phyloP scores from a whole-genome alignment of 2,329 filamentous ascomycete genomes.

The Ascochyta lentis region DNA sequence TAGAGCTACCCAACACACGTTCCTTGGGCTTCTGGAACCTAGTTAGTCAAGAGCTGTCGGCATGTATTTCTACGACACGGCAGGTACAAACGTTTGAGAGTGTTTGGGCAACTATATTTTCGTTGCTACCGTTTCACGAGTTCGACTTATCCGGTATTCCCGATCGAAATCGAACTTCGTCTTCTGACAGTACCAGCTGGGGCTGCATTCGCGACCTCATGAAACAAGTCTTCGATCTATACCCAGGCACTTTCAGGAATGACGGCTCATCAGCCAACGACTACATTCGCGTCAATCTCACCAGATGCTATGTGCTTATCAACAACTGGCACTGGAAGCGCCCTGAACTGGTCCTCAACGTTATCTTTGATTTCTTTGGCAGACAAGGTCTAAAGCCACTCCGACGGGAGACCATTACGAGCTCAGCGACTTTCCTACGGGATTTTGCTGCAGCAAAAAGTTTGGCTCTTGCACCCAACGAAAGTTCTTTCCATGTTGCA shows the following conservation, averaged over 20 bases:
- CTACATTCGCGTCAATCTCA: constrained; percentile 60
- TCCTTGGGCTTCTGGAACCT: constrained; percentile 54
- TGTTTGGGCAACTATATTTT: constrained; percentile 57
- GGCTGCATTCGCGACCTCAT: constrained; percentile 55
- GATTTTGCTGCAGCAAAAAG: constrained; percentile 53
- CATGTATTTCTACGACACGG: constrained; percentile 21
- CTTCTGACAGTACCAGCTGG: constrained; percentile 58
- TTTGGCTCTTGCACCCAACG: constrained; percentile 55
- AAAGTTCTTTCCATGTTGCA: constrained; percentile 65
- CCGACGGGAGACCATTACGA: constrained; percentile 57
- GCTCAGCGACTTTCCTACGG: constrained; percentile 63
- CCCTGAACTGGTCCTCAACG: constrained; percentile 61
- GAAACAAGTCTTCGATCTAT: constrained; percentile 56
- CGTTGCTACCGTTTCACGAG: constrained; percentile 60
- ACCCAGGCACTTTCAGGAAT: constrained; percentile 50
- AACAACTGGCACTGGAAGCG: constrained; percentile 63
- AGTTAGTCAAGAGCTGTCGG: constrained; percentile 45
- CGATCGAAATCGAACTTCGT: constrained; percentile 50
- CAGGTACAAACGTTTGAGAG: constrained; percentile 46
- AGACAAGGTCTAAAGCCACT: constrained; percentile 60
- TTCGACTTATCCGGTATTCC: constrained; percentile 59
- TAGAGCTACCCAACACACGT: constrained; percentile 41
- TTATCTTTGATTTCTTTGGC: constrained; percentile 67
- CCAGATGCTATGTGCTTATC: constrained; percentile 61
- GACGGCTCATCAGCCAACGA: constrained; percentile 58